These are phyloP conservation scores for Echria macrotheca DNA, from an alignment of 495 filamentous ascomycete genomes.

Conservation along the genomic window DNA sequence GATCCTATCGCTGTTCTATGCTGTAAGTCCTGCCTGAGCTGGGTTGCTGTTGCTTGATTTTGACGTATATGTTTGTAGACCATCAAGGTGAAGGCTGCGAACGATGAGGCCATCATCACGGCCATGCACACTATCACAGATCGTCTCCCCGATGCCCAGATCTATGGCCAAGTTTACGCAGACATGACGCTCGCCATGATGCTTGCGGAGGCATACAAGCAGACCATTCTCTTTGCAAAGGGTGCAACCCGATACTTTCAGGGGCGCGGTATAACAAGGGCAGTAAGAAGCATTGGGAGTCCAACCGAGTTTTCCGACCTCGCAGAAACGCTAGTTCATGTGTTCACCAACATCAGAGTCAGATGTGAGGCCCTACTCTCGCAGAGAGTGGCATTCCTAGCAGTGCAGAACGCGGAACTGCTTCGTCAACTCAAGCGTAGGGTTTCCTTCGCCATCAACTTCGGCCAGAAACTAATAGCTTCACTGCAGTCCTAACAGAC, in stretches of 20 bases:
- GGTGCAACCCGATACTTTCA: conserved; percentile 6
- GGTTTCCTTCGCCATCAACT: background rate
- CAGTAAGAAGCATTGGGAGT: conserved; percentile 4
- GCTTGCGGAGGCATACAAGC: background rate
- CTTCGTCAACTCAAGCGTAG: background rate
- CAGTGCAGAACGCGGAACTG: background rate
- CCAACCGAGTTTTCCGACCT: conserved; percentile 2
- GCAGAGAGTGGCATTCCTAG: background rate
- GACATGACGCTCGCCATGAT: conserved; percentile 1
- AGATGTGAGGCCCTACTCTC: conserved; percentile 4
- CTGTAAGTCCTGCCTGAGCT: background rate
- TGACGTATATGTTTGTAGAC: background rate
- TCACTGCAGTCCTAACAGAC: conserved; percentile 1
- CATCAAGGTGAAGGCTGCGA: conserved; percentile 6
- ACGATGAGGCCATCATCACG: conserved; percentile 4
- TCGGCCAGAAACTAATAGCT: background rate
- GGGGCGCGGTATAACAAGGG: background rate
- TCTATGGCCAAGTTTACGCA: conserved; percentile 7
- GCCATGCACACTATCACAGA: conserved; percentile 1
- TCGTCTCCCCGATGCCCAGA: conserved; percentile 4
- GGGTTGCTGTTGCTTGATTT: no score
- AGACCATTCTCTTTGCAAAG: conserved; percentile 1
- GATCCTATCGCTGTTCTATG: conserved; percentile 8
- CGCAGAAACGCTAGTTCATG: background rate
- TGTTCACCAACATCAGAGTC: background rate